phyloP scores from a whole-genome alignment of 1,139 yeast species.

The Kazachstania sp. region DNA sequence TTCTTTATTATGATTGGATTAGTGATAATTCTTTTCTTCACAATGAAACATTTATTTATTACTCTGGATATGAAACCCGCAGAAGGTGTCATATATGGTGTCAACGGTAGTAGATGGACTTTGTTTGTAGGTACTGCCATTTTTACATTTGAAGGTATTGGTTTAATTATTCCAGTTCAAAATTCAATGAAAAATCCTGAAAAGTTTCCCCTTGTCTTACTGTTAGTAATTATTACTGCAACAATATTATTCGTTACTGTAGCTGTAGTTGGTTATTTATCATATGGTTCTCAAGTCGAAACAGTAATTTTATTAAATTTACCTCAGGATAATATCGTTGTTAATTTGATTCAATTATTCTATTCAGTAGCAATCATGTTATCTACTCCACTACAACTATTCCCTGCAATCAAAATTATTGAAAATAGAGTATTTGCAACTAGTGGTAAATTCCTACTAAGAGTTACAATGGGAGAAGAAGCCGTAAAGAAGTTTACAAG shows the following conservation, averaged over 20 bases:
- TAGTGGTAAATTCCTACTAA: constrained; percentile 19
- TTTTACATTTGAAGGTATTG: constrained; percentile 76
- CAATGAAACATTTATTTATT: constrained; percentile 32
- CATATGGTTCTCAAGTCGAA: constrained; percentile 59
- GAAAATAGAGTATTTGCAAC: constrained; percentile 50
- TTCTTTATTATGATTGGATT: constrained; percentile 57
- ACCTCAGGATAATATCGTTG: constrained; percentile 56
- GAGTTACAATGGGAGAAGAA: constrained; percentile 11
- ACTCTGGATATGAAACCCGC: constrained; percentile 25
- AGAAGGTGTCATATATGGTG: constrained; percentile 33
- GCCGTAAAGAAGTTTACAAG: constrained; percentile 18
- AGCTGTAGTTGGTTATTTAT: constrained; percentile 59
- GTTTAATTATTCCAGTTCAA: constrained; percentile 67
- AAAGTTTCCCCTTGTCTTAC: constrained; percentile 57
- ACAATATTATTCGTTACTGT: constrained; percentile 52
- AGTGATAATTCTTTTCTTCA: constrained; percentile 51
- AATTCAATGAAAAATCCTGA: constrained; percentile 68
- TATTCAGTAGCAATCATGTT: constrained; percentile 67
- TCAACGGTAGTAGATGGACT: constrained; percentile 60
- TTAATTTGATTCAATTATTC: constrained; percentile 55
- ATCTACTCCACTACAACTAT: constrained; percentile 66
- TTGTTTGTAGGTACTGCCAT: constrained; percentile 74
- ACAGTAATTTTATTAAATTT: constrained; percentile 63
- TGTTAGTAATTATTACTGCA: constrained; percentile 50
- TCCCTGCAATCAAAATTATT: constrained; percentile 67